A percentile compares a stretch with the other conserved stretches of the same genome.
Conservation (phyloP, 352 stramenopile species). For the Phytophthora ohioensis region DNA sequence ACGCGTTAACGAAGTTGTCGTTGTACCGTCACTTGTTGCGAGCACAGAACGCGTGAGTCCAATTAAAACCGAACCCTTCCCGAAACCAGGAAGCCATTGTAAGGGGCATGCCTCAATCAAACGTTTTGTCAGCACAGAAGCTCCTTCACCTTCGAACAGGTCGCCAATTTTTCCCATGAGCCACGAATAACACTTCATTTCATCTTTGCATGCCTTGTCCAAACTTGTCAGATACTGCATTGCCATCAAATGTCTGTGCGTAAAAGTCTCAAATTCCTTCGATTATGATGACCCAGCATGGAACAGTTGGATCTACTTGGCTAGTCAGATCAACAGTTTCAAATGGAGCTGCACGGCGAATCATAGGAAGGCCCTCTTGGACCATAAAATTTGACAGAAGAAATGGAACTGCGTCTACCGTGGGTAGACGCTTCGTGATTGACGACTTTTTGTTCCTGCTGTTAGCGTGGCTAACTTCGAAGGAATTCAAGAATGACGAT, state of each 20-base stretch:
- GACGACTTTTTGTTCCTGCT: not conserved
- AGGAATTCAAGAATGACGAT: constrained; percentile 2
- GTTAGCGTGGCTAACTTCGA: not conserved
- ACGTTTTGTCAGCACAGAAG: not conserved
- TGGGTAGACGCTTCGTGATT: too few relatives aligned
- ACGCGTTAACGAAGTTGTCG: constrained; percentile 11
- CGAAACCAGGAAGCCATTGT: not conserved
- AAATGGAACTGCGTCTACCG: not conserved
- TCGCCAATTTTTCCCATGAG: not conserved
- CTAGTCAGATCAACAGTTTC: not conserved
- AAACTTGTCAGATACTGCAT: constrained; percentile 10
- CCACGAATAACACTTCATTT: constrained; percentile 8
- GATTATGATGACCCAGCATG: constrained; percentile 3
- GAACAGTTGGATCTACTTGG: not conserved
- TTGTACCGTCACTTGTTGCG: not conserved
- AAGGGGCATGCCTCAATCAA: not conserved
- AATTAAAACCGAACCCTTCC: constrained; percentile 2
- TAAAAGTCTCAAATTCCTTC: not conserved
- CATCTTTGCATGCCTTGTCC: not conserved
- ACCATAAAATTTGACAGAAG: not conserved
- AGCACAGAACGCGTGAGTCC: not conserved
- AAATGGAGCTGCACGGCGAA: not conserved
- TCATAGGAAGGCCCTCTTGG: not conserved
- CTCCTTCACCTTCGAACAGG: not conserved
- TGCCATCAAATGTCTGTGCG: constrained; percentile 9